These are phyloP conservation scores for Leishmania aethiopica DNA, from an alignment of 208 protist species.

Conservation along the genomic window DNA sequence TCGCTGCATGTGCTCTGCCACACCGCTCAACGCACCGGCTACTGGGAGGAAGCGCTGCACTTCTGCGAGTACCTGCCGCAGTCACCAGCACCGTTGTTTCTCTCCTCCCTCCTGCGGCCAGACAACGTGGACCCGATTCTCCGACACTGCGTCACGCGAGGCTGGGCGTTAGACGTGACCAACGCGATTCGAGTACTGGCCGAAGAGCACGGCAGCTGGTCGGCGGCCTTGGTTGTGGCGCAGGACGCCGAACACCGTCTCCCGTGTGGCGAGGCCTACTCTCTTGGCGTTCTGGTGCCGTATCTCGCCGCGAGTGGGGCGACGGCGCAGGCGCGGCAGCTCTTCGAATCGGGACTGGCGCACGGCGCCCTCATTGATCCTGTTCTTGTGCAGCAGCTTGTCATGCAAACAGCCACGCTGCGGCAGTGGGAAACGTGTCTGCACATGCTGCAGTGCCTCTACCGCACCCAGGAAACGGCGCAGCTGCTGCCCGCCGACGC, in stretches of 20 bases:
- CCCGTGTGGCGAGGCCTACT: conserved; percentile 71
- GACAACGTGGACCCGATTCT: conserved; percentile 52
- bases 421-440: conserved; percentile 76
- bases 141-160: conserved; percentile 32
- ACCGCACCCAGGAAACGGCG: conserved; percentile 61
- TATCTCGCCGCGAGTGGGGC: conserved; percentile 69
- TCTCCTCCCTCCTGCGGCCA: conserved; percentile 70
- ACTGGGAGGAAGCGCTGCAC: conserved; percentile 73
- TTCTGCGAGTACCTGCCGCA: conserved; percentile 48
- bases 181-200: conserved; percentile 71
- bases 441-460: conserved; percentile 68
- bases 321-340: conserved; percentile 44
- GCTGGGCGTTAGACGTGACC: conserved; percentile 68
- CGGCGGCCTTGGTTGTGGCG: conserved; percentile 60
- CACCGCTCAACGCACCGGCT: conserved; percentile 68
- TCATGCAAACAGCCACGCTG: conserved; percentile 58
- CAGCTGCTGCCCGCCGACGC: conserved; percentile 61
- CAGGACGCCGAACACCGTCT: conserved; percentile 62
- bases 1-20: conserved; percentile 81
- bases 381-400: conserved; percentile 55
- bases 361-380: conserved; percentile 68
- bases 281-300: conserved; percentile 75
- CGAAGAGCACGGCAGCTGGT: conserved; percentile 70
- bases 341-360: conserved; percentile 70
- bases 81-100: conserved; percentile 71